A percentile compares a stretch with the other conserved stretches of the same genome.
phyloP scores from a whole-genome alignment of 768 basidiomycete genomes.

The Strobilomyces echinocephalus region DNA sequence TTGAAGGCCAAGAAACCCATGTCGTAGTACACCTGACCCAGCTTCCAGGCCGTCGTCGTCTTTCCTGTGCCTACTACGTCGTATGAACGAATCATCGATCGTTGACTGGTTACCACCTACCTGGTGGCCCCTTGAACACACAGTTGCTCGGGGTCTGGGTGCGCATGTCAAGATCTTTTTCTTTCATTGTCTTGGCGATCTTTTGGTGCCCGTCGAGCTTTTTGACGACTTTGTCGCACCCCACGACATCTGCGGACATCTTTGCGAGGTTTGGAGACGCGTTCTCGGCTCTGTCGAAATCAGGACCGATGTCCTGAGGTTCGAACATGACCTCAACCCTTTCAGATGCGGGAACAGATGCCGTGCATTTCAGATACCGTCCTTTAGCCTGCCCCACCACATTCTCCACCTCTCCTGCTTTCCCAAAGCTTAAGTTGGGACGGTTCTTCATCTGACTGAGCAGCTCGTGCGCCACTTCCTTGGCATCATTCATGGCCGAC shows the following conservation, averaged over 20 bases:
- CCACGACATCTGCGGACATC: constrained; percentile 62
- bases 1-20: constrained; percentile 52
- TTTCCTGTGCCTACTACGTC: constrained; percentile 59
- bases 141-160: constrained; percentile 57
- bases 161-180: constrained; percentile 39
- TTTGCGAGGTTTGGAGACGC: constrained; percentile 50
- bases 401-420: constrained; percentile 64
- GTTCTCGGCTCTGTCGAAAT: constrained; percentile 46
- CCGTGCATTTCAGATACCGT: constrained; percentile 41
- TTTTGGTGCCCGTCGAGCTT: constrained; percentile 50
- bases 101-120: constrained; percentile 24
- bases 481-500: constrained; percentile 52
- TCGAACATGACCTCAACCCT: constrained; percentile 33
- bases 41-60: constrained; percentile 58
- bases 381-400: constrained; percentile 51
- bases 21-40: constrained; percentile 61
- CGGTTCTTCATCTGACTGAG: constrained; percentile 35
- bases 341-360: constrained; percentile 21
- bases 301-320: constrained; percentile 58
- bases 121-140: constrained; percentile 72
- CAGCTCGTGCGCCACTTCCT: constrained; percentile 49
- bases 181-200: constrained; percentile 43
- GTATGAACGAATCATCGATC: not conserved
- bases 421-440: constrained; percentile 67
- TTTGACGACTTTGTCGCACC: constrained; percentile 49